phyloP scores from a whole-genome alignment of 2,329 filamentous ascomycete genomes.

The Penicillium sp. region DNA sequence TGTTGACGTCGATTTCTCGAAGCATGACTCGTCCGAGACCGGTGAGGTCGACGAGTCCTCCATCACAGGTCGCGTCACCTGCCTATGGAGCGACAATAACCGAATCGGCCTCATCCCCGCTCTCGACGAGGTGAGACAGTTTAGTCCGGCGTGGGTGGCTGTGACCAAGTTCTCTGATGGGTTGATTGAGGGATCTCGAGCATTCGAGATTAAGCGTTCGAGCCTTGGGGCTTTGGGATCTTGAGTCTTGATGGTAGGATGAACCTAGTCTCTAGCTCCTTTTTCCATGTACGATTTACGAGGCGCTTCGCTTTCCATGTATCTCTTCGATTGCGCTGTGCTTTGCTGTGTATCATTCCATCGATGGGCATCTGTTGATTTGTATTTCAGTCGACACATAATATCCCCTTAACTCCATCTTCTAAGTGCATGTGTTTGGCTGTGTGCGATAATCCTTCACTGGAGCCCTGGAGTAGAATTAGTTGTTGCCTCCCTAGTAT shows the following conservation, averaged over 20 bases:
- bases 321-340: background rate
- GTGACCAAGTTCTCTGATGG: slow-evolving; percentile 74
- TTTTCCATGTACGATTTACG: slow-evolving; percentile 8
- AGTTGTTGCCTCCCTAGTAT: background rate
- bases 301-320: background rate
- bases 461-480: background rate
- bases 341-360: background rate
- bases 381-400: background rate
- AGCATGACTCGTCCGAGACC: slow-evolving; percentile 31
- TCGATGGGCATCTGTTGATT: background rate
- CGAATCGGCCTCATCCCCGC: slow-evolving; percentile 70
- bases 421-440: background rate
- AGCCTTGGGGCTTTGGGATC: background rate
- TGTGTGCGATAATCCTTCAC: background rate
- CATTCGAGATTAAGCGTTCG: slow-evolving; percentile 52
- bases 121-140: slow-evolving; percentile 74
- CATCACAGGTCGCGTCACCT: slow-evolving; percentile 66
- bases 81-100: slow-evolving; percentile 87
- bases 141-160: slow-evolving; percentile 74
- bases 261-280: background rate
- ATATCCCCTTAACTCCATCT: background rate
- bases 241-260: background rate
- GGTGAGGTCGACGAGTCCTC: slow-evolving; percentile 30
- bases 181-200: slow-evolving; percentile 75
- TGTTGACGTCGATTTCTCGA: slow-evolving; percentile 62